Conservation (phyloP, 2,329 filamentous ascomycete species). For the Curvularia hawaiiensis region DNA sequence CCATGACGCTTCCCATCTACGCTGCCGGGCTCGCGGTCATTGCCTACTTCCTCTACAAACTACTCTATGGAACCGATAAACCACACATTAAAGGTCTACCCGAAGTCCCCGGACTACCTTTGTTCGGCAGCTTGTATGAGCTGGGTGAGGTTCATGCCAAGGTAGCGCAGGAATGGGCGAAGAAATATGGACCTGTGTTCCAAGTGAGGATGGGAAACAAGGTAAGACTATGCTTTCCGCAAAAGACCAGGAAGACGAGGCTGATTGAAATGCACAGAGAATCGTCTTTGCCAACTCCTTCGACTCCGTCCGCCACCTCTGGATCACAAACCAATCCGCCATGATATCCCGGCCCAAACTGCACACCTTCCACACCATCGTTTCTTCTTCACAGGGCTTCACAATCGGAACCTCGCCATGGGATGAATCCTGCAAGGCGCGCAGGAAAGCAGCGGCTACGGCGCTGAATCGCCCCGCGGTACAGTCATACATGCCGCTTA, state of each 20-base stretch:
- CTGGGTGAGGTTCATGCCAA: conserved; percentile 54
- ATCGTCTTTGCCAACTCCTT: conserved; percentile 82
- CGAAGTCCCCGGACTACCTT: conserved; percentile 54
- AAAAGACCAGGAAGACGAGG: not conserved
- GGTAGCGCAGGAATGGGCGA: conserved; percentile 53
- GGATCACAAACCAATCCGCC: conserved; percentile 79
- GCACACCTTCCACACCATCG: conserved; percentile 81
- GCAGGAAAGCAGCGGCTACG: conserved; percentile 78
- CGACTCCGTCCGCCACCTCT: conserved; percentile 73
- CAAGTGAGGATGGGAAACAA: conserved; percentile 67
- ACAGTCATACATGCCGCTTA: conserved; percentile 80
- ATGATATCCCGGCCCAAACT: conserved; percentile 78
- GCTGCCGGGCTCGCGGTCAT: conserved; percentile 50
- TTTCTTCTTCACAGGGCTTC: conserved; percentile 77
- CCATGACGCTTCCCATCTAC: conserved; percentile 49
- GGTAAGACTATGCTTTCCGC: conserved; percentile 46
- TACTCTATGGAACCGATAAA: conserved; percentile 54
- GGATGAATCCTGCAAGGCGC: conserved; percentile 78
- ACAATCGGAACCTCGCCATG: conserved; percentile 85
- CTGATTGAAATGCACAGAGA: conserved; percentile 50
- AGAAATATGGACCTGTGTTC: conserved; percentile 57
- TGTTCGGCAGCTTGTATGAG: conserved; percentile 54
- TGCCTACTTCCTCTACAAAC: conserved; percentile 47
- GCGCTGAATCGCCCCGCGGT: conserved; percentile 77
- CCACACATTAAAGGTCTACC: conserved; percentile 57